Conservation (phyloP, 2,329 filamentous ascomycete species). For the Teratosphaeriaceae sp. region DNA sequence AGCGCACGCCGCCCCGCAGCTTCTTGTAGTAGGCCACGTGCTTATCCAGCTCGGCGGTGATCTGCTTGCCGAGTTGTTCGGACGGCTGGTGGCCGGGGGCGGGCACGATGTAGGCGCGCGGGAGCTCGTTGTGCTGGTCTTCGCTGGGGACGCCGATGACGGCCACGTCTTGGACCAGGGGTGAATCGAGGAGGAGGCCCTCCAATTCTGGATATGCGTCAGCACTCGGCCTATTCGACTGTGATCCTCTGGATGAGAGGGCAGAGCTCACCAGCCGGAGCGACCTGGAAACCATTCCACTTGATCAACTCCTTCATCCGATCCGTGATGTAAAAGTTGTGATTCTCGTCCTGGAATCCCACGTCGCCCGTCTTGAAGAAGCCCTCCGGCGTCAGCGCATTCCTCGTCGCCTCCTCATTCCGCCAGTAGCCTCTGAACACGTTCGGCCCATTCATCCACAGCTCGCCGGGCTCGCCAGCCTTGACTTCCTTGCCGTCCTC, state of each 20-base stretch:
- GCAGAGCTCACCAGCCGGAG: conserved; percentile 23
- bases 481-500: conserved; percentile 52
- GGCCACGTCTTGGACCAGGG: conserved; percentile 38
- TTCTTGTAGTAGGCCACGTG: conserved; percentile 44
- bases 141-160: conserved; percentile 42
- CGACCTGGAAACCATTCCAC: conserved; percentile 45
- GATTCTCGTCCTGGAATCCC: conserved; percentile 66
- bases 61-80: conserved; percentile 31
- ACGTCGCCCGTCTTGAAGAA: conserved; percentile 92
- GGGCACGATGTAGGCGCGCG: conserved; percentile 39
- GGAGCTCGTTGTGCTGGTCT: conserved; percentile 41
- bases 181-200: conserved; percentile 38
- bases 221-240: not conserved
- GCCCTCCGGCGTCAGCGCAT: conserved; percentile 47
- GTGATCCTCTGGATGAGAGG: too few relatives aligned
- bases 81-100: conserved; percentile 28
- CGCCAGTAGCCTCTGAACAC: conserved; percentile 75
- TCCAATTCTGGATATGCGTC: conserved; percentile 41
- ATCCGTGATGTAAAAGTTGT: conserved; percentile 87
- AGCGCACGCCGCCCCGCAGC: conserved; percentile 40
- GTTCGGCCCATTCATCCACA: conserved; percentile 71
- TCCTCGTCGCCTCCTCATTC: conserved; percentile 61
- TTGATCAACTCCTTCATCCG: conserved; percentile 67
- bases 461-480: conserved; percentile 51
- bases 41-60: conserved; percentile 36